Evolutionary conservation across 192 early-diverging fungal species (phyloP), one percentile per base, ranked within the genome.

Genomic region (Dispira simplex): DNA sequence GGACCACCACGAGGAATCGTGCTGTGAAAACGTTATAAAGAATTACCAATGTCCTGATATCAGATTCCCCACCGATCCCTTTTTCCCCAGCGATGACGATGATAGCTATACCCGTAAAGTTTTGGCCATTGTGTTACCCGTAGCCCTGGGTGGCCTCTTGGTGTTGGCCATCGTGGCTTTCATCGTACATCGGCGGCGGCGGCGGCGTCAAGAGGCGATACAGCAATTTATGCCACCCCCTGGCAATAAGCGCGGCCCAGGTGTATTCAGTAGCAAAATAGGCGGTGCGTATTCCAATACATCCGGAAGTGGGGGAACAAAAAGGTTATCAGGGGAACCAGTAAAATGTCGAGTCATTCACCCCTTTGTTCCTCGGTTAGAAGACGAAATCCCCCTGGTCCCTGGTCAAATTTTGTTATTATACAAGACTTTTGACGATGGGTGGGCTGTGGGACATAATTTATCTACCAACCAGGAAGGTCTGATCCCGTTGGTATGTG

Each of bases 361-460:
- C 59, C 68, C 79, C 46, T 85, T 87, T 53, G 67, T 72, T 18
- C 65, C 85, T 0, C 74, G 76, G 64, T 77, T 87, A 68, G 73
- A 72, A 25, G 86, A 88, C 68, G 86, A 88, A 70, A 56, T 88
- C 53, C 72, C 73, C 20, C 69, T 88, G 44, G 62, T 67, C n/a
- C 59, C 67, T 0, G 82, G 78, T 39, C 87, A 88, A 64, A 73
- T 84, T 59, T 70, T 88, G 5, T 73, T 72, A 28, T 51, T 89
- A 8, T 67, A 69, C 2, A 65, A 74, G 43, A 72, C 68, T 23
- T 90, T 87, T 68, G 87, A 90, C 58, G 87, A 90, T 67, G 87
- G 87, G 12, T 90, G 87, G 87, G 87, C 83, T 26, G 66, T 87
- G 8, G 87, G 85, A 5, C 63, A 77, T 46, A 87, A 87, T 69